phyloP scores from a whole-genome alignment of 2,329 filamentous ascomycete species.

The Dichotomopilus funicola region DNA sequence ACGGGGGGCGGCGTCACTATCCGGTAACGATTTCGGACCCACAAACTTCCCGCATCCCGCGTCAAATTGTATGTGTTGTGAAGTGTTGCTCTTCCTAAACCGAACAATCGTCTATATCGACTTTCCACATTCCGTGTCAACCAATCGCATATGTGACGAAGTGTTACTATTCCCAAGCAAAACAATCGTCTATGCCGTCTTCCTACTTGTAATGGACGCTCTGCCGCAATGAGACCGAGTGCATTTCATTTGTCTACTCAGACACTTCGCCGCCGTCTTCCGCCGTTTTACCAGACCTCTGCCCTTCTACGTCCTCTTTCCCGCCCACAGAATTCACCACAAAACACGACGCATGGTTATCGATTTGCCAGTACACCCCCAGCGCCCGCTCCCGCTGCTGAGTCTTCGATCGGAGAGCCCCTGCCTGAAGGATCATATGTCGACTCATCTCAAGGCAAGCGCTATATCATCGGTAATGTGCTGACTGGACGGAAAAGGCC shows the following conservation, averaged over 20 bases:
- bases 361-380: conserved; percentile 13
- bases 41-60: no score
- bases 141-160: background rate
- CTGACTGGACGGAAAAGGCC: conserved; percentile 15
- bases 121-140: background rate
- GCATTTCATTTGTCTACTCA: conserved; percentile 3
- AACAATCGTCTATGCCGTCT: background rate
- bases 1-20: no score
- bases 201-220: background rate
- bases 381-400: conserved; percentile 7
- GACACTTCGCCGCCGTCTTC: conserved; percentile 6
- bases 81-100: no score
- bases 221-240: conserved; percentile 5
- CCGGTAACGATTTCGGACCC: no score
- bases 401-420: conserved; percentile 10
- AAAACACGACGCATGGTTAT: conserved; percentile 8
- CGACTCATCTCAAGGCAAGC: conserved; percentile 15
- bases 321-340: conserved; percentile 7
- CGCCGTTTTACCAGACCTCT: conserved; percentile 8
- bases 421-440: conserved; percentile 12
- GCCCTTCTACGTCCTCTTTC: conserved; percentile 2
- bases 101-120: no score
- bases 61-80: no score
- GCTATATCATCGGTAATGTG: conserved; percentile 17
- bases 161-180: background rate